A percentile compares a stretch with the other conserved stretches of the same genome.
Evolutionary conservation across 1,139 yeast species (phyloP).

Genomic region (Blastobotrys niveus): DNA sequence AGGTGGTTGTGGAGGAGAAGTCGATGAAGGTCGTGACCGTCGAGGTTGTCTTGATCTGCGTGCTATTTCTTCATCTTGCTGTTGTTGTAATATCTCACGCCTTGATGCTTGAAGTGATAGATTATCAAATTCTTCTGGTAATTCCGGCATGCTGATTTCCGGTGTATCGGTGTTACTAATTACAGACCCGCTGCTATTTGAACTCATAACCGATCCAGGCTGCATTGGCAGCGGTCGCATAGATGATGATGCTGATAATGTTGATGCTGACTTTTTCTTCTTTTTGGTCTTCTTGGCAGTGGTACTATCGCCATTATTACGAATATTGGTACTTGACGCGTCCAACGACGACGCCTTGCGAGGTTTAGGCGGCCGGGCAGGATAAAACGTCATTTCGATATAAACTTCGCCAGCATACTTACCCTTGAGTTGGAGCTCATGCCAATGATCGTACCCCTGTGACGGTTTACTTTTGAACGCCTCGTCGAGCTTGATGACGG

Average conservation of each 20-base stretch:
- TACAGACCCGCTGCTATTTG: not conserved
- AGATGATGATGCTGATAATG: conserved; percentile 1
- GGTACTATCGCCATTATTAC: no score
- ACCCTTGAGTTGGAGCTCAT: conserved; percentile 59
- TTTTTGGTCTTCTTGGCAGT: conserved; percentile 5
- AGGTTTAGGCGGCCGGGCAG: conserved; percentile 34
- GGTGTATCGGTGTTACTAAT: conserved; percentile 6
- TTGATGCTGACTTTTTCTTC: not conserved
- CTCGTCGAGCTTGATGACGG: conserved; percentile 69
- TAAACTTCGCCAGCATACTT: conserved; percentile 84
- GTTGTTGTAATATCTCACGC: no score
- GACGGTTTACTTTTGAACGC: conserved; percentile 55
- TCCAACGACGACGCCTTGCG: conserved; percentile 17
- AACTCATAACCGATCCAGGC: conserved; percentile 6
- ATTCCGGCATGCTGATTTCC: conserved; percentile 9
- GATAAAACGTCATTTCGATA: conserved; percentile 88
- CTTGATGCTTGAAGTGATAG: no score
- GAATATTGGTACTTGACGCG: not conserved
- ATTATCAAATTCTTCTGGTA: conserved; percentile 14
- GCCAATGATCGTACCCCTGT: conserved; percentile 88
- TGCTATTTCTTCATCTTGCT: not conserved
- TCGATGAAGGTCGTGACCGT: conserved; percentile 6
- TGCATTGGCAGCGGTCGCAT: conserved; percentile 12
- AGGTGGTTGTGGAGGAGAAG: conserved; percentile 1
- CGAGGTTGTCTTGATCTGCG: conserved; percentile 3